A percentile compares a stretch with the other conserved stretches of the same genome.
These are phyloP conservation scores for Magnolia sinica DNA, from an alignment of 164 flowering plant genomes.

Conservation along the genomic window DNA sequence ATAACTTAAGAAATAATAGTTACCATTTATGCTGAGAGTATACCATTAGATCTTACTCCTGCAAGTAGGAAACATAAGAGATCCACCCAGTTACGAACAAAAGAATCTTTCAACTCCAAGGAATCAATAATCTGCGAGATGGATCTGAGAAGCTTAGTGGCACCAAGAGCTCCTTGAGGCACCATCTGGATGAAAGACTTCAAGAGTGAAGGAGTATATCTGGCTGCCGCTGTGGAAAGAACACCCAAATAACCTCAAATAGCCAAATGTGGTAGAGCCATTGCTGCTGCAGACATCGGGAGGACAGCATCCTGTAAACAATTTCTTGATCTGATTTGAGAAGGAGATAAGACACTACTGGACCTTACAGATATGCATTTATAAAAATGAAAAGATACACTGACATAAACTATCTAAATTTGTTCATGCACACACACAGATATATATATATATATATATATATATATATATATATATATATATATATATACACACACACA, in stretches of 20 bases:
- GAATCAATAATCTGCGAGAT: slow-evolving; percentile 86
- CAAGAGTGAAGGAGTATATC: slow-evolving; percentile 86
- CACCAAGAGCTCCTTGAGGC: slow-evolving; percentile 88
- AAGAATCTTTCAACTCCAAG: slow-evolving; percentile 75
- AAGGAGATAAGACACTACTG: background rate
- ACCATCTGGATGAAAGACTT: slow-evolving; percentile 88
- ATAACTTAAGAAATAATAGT: slow-evolving; percentile 11
- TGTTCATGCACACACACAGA: too few relatives aligned
- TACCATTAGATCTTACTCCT: slow-evolving; percentile 90
- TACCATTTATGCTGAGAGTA: slow-evolving; percentile 99
- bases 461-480: too few relatives aligned
- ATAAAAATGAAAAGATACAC: too few relatives aligned
- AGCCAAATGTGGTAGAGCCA: slow-evolving; percentile 92
- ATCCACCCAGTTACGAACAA: slow-evolving; percentile 88
- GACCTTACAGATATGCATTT: background rate
- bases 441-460: too few relatives aligned
- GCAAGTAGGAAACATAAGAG: slow-evolving; percentile 86
- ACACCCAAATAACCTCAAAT: slow-evolving; percentile 89
- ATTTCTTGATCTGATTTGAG: slow-evolving; percentile 8
- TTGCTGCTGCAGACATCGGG: slow-evolving; percentile 89
- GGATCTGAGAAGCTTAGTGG: slow-evolving; percentile 87
- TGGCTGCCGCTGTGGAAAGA: slow-evolving; percentile 79
- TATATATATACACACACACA: too few relatives aligned
- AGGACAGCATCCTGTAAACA: slow-evolving; percentile 72
- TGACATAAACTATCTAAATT: too few relatives aligned